These are phyloP conservation scores for Sapria himalayana DNA, from an alignment of 345 rosid genomes.

Conservation along the genomic window DNA sequence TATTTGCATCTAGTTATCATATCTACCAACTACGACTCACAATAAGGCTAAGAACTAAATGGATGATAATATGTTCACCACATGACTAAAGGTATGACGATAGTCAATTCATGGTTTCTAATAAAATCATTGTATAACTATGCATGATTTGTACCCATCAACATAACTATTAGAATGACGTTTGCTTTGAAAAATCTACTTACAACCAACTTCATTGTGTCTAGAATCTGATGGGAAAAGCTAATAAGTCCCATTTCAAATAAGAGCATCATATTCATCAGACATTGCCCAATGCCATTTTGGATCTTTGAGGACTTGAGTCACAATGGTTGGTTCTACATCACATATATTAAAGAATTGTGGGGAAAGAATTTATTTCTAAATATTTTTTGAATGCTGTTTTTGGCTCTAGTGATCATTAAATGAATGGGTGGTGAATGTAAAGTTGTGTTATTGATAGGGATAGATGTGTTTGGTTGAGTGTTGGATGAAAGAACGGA, in stretches of 20 bases:
- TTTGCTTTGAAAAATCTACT: not conserved
- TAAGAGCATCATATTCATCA: not conserved
- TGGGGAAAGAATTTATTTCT: not conserved
- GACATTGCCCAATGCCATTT: not conserved
- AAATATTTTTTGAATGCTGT: not conserved
- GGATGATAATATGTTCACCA: not conserved
- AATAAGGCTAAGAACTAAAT: not conserved
- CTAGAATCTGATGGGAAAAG: not conserved
- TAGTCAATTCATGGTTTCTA: not conserved
- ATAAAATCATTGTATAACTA: not conserved
- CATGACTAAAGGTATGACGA: not conserved
- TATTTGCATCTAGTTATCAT: not conserved
- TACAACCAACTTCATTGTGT: not conserved
- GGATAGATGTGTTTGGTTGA: too few species aligned
- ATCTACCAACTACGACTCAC: not conserved
- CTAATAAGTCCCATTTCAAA: not conserved
- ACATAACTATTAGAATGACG: not conserved
- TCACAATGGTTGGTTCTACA: not conserved
- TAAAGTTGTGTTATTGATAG: too few species aligned
- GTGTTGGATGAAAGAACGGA: too few species aligned
- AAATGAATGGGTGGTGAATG: not conserved
- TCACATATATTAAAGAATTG: not conserved
- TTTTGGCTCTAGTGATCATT: not conserved
- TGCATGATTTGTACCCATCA: not conserved
- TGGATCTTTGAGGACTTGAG: not conserved